Base-by-base conservation (phyloP, 1,284 basidiomycete genomes). In the Boletus sp. region DNA sequence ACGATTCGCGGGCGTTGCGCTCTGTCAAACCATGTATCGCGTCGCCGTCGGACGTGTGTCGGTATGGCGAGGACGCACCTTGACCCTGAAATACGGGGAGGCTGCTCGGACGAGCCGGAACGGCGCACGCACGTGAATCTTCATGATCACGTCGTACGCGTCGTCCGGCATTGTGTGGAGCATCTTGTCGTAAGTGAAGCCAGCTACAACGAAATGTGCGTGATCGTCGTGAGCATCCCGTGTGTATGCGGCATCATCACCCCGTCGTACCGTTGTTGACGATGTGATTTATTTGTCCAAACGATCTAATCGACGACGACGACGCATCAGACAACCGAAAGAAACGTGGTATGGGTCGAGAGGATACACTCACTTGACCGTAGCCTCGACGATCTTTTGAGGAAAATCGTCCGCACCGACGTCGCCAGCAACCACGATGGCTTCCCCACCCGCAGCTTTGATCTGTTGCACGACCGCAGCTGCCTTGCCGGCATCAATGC, bases 101-200 rank as follows among this genome's bases (percentile, higher is more conserved):
- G 89, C 89, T 51, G 88, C 86, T 41, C 90, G 80, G 48, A 92
- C 74, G 58, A 93, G 80, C 34, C 89, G 75, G 80, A 93, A 93
- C 1, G 91, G 90, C 0, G 61, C 60, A n/a, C 61, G 61, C 1
- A 63, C 61, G 67, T 91, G 89, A 52, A 91, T 83, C 63, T 88
- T 88, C 69, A 86, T 73, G 63, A 93, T 92, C 56, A 70, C 88
- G 57, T 91, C 85, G 66, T 81, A 93, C 1, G 81, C 80, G 34
- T 89, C 88, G 66, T 93, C 91, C 8, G 85, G 82, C 57, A 84
- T 90, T 4, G 88, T 91, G 71, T 92, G 90, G 35, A 90, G 71
- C 91, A 93, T 93, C 68, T 81, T 83, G 75, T 93, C 90, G 58
- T 79, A 88, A 2, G 91, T 92, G 72, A 92, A 93, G 36, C 90